Conservation (phyloP, 305 asterid genomes). For the Solanum aculeatissimum region DNA sequence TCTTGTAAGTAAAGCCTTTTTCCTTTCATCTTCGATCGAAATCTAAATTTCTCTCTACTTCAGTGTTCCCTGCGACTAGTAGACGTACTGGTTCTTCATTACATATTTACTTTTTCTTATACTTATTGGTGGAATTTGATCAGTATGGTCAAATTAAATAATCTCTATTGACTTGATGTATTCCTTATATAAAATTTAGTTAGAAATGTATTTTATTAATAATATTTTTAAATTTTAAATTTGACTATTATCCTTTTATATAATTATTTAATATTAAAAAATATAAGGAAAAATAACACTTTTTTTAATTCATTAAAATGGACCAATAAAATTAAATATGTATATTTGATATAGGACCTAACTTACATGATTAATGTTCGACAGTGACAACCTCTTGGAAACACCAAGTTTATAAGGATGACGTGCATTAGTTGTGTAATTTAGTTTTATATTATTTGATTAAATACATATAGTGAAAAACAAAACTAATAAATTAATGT, state of each 20-base stretch:
- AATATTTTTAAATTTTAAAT: too few species aligned
- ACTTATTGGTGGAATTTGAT: neutral
- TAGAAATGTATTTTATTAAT: too few species aligned
- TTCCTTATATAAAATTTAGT: too few species aligned
- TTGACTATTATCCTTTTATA: too few species aligned
- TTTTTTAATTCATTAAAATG: too few species aligned
- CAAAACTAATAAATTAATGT: neutral
- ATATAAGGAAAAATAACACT: fast-evolving
- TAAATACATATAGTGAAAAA: neutral
- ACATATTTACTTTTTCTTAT: neutral
- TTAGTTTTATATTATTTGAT: neutral
- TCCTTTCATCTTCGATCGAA: too few species aligned
- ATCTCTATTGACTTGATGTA: neutral
- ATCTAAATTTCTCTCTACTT: too few species aligned
- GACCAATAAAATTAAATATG: too few species aligned
- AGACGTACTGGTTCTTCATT: neutral
- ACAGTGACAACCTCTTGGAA: neutral
- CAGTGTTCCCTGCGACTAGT: too few species aligned
- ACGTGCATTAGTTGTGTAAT: neutral
- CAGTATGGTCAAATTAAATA: too few species aligned
- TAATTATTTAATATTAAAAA: too few species aligned
- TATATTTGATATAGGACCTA: neutral
- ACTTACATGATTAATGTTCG: neutral
- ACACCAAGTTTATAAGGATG: neutral
- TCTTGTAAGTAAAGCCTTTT: too few species aligned